A percentile compares a stretch with the other conserved stretches of the same genome.
Evolutionary conservation across 2,329 filamentous ascomycete genomes (phyloP).

Genomic region (Calonectria honghensis): DNA sequence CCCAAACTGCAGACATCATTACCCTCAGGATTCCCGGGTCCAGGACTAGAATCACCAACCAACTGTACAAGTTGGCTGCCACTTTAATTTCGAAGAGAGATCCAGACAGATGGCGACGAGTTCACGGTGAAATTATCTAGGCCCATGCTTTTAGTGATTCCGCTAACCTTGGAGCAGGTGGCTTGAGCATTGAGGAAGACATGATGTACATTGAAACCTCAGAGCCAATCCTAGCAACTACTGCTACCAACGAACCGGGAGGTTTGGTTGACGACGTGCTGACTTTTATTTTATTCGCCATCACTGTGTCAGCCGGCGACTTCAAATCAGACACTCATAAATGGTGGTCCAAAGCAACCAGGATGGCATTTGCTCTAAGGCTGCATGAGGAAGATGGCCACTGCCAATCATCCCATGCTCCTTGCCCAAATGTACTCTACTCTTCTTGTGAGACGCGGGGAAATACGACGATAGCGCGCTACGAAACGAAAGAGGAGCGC

Average conservation of each 20-base stretch:
- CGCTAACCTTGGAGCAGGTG: not conserved
- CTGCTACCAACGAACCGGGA: slow-evolving; percentile 35
- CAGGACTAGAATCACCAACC: slow-evolving; percentile 63
- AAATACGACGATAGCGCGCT: not conserved
- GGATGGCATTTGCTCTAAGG: slow-evolving; percentile 62
- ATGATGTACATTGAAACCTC: not conserved
- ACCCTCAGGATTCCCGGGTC: slow-evolving; percentile 63
- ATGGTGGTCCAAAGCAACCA: slow-evolving; percentile 67
- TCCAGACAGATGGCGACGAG: slow-evolving; percentile 15
- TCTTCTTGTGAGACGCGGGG: not conserved
- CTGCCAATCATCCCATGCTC: not conserved
- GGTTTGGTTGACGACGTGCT: slow-evolving; percentile 65
- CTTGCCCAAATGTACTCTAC: not conserved
- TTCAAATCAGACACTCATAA: slow-evolving; percentile 69
- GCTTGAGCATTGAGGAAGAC: not conserved
- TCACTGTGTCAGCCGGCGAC: slow-evolving; percentile 68
- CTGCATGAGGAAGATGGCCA: slow-evolving; percentile 55
- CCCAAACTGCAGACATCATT: slow-evolving; percentile 68
- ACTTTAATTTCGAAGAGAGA: not conserved
- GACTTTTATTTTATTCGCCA: slow-evolving; percentile 66
- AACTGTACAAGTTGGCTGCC: slow-evolving; percentile 61
- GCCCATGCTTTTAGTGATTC: not conserved
- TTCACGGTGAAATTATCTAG: not conserved
- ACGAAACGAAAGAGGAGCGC: slow-evolving; percentile 61
- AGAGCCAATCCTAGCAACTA: not conserved